A percentile compares a stretch with the other conserved stretches of the same genome.
phyloP scores from a whole-genome alignment of 176 grass and related monocot genomes.

The Musa schizocarpa region DNA sequence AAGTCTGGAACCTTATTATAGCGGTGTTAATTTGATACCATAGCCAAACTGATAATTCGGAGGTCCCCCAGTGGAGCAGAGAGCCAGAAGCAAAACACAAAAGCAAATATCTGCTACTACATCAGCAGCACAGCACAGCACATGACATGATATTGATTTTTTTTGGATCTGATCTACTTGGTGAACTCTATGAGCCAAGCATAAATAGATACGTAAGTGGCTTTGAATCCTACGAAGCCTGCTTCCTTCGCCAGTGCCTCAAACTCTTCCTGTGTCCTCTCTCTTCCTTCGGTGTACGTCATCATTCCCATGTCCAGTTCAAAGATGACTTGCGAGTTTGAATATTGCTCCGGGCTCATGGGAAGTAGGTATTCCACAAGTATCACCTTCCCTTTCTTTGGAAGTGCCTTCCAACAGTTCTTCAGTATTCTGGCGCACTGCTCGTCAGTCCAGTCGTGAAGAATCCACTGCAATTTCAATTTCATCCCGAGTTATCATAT shows the following conservation, averaged over 20 bases:
- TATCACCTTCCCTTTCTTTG: conserved; percentile 60
- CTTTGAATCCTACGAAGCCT: not conserved
- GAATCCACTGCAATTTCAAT: conserved; percentile 63
- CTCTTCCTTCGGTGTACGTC: not conserved
- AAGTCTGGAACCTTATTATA: too few relatives aligned
- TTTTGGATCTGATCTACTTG: not conserved
- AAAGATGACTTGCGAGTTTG: not conserved
- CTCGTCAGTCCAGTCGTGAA: conserved; percentile 89
- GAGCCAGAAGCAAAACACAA: too few relatives aligned
- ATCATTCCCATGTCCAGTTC: not conserved
- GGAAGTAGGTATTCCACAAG: conserved; percentile 69
- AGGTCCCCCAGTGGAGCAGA: too few relatives aligned
- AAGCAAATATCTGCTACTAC: too few relatives aligned
- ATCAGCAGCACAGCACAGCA: too few relatives aligned
- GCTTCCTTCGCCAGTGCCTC: not conserved
- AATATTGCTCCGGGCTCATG: not conserved
- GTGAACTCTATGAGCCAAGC: conserved; percentile 5
- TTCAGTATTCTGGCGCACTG: conserved; percentile 49
- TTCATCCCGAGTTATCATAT: too few relatives aligned
- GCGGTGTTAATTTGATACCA: too few relatives aligned
- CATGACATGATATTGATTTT: too few relatives aligned
- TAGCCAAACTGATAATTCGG: too few relatives aligned
- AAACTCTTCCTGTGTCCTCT: conserved; percentile 11
- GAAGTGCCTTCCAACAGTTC: conserved; percentile 85
- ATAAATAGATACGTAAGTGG: not conserved